A percentile compares a stretch with the other conserved stretches of the same genome.
Evolutionary conservation across 2,329 filamentous ascomycete species (phyloP).

Genomic region (Dothidotthia symphoricarpi): DNA sequence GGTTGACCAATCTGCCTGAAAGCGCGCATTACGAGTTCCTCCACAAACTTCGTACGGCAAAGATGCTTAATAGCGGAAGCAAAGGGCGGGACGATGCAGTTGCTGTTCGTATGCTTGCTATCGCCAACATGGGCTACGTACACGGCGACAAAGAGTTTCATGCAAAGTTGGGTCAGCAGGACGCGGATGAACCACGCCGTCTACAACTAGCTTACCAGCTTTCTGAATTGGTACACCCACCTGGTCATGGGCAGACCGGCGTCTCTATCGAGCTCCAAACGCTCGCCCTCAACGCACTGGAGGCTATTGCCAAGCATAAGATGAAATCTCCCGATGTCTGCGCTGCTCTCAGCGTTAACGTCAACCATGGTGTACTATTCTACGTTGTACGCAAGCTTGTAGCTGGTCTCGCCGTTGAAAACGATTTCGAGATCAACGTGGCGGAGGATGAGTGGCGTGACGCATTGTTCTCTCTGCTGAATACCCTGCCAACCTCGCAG

Average conservation of each 20-base stretch:
- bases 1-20: constrained; percentile 62
- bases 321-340: constrained; percentile 77
- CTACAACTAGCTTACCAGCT: constrained; percentile 91
- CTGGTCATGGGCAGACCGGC: constrained; percentile 63
- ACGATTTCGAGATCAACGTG: constrained; percentile 53
- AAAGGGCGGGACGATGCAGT: constrained; percentile 73
- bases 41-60: constrained; percentile 77
- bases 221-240: constrained; percentile 84
- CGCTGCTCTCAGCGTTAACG: constrained; percentile 88
- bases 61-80: constrained; percentile 67
- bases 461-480: constrained; percentile 81
- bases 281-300: constrained; percentile 75
- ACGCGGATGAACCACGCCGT: constrained; percentile 83
- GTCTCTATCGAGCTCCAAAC: constrained; percentile 78
- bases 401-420: constrained; percentile 65
- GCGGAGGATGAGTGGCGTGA: constrained; percentile 89
- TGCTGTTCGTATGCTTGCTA: constrained; percentile 76
- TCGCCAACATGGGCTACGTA: constrained; percentile 89
- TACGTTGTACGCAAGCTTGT: constrained; percentile 91
- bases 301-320: constrained; percentile 79
- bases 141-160: constrained; percentile 79
- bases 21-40: constrained; percentile 80
- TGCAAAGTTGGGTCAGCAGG: constrained; percentile 80
- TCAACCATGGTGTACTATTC: constrained; percentile 92
- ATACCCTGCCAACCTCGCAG: constrained; percentile 70